Conservation (phyloP, 2,329 filamentous ascomycete species). For the Teratosphaeriaceae sp. region DNA sequence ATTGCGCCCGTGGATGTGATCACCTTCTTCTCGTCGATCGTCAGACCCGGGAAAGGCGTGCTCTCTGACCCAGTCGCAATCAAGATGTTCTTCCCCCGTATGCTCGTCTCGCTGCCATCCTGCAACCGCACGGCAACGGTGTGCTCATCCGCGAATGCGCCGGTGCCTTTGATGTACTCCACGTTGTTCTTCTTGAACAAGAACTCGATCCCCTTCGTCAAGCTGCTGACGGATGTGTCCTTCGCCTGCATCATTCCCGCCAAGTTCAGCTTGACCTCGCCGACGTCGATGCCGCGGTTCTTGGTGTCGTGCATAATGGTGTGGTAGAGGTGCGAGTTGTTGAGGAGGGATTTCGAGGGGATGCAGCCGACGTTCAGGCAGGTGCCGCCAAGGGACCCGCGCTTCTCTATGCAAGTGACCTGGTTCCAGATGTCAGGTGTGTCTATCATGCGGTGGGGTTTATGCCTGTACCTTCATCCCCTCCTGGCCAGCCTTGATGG, state of each 20-base stretch:
- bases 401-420: slow-evolving; percentile 98
- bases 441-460: not conserved
- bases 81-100: slow-evolving; percentile 93
- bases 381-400: slow-evolving; percentile 87
- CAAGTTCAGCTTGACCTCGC: slow-evolving; percentile 94
- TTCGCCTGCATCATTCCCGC: slow-evolving; percentile 98
- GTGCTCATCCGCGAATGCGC: slow-evolving; percentile 63
- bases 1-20: slow-evolving; percentile 95
- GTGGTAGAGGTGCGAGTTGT: slow-evolving; percentile 99
- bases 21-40: slow-evolving; percentile 96
- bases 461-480: slow-evolving; percentile 72
- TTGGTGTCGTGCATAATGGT: slow-evolving; percentile 96
- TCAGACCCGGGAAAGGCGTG: slow-evolving; percentile 91
- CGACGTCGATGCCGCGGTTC: slow-evolving; percentile 93
- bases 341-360: slow-evolving; percentile 97
- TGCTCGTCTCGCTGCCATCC: slow-evolving; percentile 82
- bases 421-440: slow-evolving; percentile 32
- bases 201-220: slow-evolving; percentile 98
- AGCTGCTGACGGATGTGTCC: slow-evolving; percentile 76
- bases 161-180: slow-evolving; percentile 93
- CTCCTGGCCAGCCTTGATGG: slow-evolving; percentile 97
- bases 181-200: slow-evolving; percentile 99
- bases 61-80: slow-evolving; percentile 95
- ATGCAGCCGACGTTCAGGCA: slow-evolving; percentile 99
- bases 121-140: slow-evolving; percentile 57